Evolutionary conservation across 2,329 filamentous ascomycete genomes (phyloP), one percentile per base, ranked within the genome.

Genomic region (Botrytis fabae): DNA sequence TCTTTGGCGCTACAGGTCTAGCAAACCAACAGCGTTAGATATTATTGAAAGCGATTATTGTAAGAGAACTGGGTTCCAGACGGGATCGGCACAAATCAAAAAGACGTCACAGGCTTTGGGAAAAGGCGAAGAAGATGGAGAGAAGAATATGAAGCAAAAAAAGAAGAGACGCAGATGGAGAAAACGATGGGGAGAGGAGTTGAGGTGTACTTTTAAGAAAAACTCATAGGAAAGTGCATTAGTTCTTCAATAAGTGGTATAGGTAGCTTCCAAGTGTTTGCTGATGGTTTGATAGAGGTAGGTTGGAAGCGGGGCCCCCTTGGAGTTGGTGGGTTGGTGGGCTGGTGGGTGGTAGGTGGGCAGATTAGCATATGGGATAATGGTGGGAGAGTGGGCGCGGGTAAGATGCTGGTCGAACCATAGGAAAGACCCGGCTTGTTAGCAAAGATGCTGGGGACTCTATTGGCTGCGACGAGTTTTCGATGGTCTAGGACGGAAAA

Each of bases 1-100:
- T 91, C 82, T 84, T 84, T 75, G 88, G 88, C 79, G 86, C 84
- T 88, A 91, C 90, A 68, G 69, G 66, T 48, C 61, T 63, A 59
- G 46, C 40, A 38, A 44, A 16, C 8, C 73, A 69, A 51, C 48
- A 60, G 62, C 35, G 54, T 54, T 64, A 57, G 61, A 54, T 68
- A 68, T 20, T 20, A n/a, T 54, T n/a, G 64, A 38, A 28, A 66
- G 46, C 18, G n/a, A 48, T 25, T 57, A 51, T 20, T 28, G 62
- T 22, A 28, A n/a, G n/a, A 42, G 59, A 40, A 54, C 38, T 48
- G 69, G 22, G 64, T 25, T 70, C 10, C 14, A 44, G 40, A 28
- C 40, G 46, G 20, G 54, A 48, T n/a, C 32, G 54, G 69, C 42
- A 51, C 20, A 59, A 46, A 48, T 18, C 54, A 51, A 32, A 68